Evolutionary conservation across 176 grass and related monocot genomes (phyloP), one percentile per base, ranked within the genome.

Genomic region (Cenchrus americanus): DNA sequence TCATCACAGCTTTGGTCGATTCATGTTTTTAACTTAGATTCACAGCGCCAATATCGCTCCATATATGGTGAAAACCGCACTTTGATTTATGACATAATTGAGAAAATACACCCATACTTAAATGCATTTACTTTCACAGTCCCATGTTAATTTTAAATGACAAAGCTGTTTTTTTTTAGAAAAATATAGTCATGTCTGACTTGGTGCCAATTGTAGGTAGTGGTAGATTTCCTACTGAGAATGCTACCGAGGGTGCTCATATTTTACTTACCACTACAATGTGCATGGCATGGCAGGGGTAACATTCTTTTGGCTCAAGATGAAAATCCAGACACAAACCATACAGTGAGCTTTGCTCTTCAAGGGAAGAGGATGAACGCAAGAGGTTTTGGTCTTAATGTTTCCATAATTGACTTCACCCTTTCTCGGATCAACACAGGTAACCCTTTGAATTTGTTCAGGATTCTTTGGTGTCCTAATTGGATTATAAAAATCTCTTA

Each of bases 371-470:
- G 49, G 75, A 88, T 85, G 83, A 66, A 42, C 64, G 83, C 80
- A 67, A 82, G 54, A 77, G 90, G 83, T 32, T 98, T 92, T 87
- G 96, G 96, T 41, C 66, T 98, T 63, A 85, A 65, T 19, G 40
- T 93, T 67, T 89, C 91, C 15, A 95, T 98, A 85, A 94, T 98
- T 78, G 96, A 98, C 77, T 98, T 98, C 49, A 98, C 93, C 8
- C 96, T 98, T 83, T 98, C 96, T 78, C 83, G 93, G 74, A 98
- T 98, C 57, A 98, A 92, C 84, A 92, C 93, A 70, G 93, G 96
- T 95, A 22, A 18, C 49, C 30, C 66, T 75, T 73, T 76, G 8
- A 21, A 7, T 48, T 87, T 4, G 34, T 37, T 37, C 34, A 37
- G 34, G 4, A 37, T 37, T 37, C 34, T 37, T 69, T 69, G 17